Evolutionary conservation across 371 early-diverging fungal genomes (phyloP), one percentile per base, ranked within the genome.

Genomic region (Catenaria anguillulae): DNA sequence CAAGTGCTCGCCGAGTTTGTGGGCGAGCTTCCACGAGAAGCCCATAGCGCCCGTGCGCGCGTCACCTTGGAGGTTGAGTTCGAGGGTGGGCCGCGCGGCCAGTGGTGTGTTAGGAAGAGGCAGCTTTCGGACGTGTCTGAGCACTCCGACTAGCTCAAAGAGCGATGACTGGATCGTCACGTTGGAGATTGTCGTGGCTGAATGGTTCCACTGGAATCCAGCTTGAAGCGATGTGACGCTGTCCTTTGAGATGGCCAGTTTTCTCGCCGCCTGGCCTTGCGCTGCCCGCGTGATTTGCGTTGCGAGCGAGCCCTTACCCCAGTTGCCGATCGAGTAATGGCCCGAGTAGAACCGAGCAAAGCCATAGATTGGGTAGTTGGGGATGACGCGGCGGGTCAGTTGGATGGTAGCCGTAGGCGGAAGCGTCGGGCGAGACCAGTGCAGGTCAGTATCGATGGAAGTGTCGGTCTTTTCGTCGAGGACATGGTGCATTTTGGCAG

Each of bases 321-420:
- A 58, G 15, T 15, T 13, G 0, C 59, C 59, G 26, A 58, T 24
- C 3, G n/a, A n/a, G 29, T 58, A 58, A 17, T 35, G 24, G 29
- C 59, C 59, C 36, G 59, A 58, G 59, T 42, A 58, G 29, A 58
- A 19, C 2, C 59, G 59, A n/a, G 19, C 59, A 19, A 58, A 15
- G 2, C 59, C 59, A 15, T 37, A 29, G 26, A 58, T 26, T 2
- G 59, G 35, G 2, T 19, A 26, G 43, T 43, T 58, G 29, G 31
- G n/a, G 31, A 42, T 15, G 12, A 58, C 4, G 13, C 43, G 59
- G 17, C 59, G 37, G 24, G 24, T 24, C 15, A 58, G 8, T 13
- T 8, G 10, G 17, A 58, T 29, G 40, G 59, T 13, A 15, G 29
- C 24, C 8, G 59, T 58, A 15, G 59, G 59, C 26, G 59, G 59